Evolutionary conservation across 208 protist genomes (phyloP).

Genomic region (Trichomonas vaginalis): DNA sequence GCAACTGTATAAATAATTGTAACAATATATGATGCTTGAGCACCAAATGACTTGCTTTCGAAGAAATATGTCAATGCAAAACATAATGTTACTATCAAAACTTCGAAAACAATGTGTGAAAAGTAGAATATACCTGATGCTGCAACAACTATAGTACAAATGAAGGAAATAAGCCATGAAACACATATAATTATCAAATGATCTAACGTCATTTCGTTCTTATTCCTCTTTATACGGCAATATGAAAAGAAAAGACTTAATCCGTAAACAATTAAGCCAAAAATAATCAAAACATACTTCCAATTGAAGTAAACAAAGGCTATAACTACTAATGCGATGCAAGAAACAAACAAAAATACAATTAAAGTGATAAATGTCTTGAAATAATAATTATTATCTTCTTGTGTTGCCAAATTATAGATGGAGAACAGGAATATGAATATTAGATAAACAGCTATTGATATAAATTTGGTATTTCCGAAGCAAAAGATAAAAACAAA

Average conservation of each 20-base stretch:
- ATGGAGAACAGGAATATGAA: not conserved
- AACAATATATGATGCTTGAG: not conserved
- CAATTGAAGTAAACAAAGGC: not conserved
- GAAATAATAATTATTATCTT: not conserved
- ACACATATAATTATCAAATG: not conserved
- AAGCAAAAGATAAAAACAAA: not conserved
- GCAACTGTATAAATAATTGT: not conserved
- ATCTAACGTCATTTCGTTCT: not conserved
- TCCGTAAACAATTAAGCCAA: not conserved
- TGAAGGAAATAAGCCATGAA: not conserved
- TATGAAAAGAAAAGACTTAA: not conserved
- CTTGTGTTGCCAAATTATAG: not conserved
- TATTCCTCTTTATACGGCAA: not conserved
- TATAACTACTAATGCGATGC: not conserved
- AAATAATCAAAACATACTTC: not conserved
- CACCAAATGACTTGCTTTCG: not conserved
- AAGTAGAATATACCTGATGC: not conserved
- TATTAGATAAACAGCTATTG: not conserved
- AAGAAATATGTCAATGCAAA: not conserved
- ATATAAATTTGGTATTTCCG: not conserved
- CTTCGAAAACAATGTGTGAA: not conserved
- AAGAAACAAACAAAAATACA: not conserved
- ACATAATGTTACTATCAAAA: not conserved
- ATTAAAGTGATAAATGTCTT: not conserved
- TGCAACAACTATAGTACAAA: not conserved